A percentile compares a stretch with the other conserved stretches of the same genome.
Evolutionary conservation across 2,329 filamentous ascomycete species (phyloP).

Genomic region (Tolypocladium endophyticum): DNA sequence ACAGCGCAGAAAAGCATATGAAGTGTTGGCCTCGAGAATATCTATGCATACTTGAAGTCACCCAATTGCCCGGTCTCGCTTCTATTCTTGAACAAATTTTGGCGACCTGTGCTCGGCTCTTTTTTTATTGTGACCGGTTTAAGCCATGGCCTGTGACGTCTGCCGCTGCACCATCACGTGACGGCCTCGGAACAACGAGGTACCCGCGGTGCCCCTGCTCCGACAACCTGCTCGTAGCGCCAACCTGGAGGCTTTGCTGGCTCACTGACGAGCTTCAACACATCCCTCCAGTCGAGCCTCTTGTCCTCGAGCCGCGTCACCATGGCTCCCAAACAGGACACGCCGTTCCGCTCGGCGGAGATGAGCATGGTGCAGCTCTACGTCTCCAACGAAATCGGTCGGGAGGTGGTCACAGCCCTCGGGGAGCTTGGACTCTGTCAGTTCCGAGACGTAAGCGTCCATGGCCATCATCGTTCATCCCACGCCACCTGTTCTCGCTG

Average conservation of each 20-base stretch:
- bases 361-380: slow-evolving; percentile 99
- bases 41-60: background rate
- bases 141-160: background rate
- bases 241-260: slow-evolving; percentile 12
- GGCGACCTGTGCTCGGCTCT: background rate
- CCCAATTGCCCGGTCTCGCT: background rate
- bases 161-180: slow-evolving; percentile 14
- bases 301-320: slow-evolving; percentile 19
- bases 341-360: slow-evolving; percentile 98
- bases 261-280: slow-evolving; percentile 17
- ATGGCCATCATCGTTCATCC: background rate
- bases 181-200: slow-evolving; percentile 13
- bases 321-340: slow-evolving; percentile 67
- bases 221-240: slow-evolving; percentile 8
- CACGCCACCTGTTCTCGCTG: background rate
- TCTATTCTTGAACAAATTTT: too few species aligned
- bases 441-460: slow-evolving; percentile 76
- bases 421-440: slow-evolving; percentile 95
- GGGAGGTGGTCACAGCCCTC: slow-evolving; percentile 92
- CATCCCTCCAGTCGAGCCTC: slow-evolving; percentile 15
- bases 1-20: background rate
- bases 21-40: background rate
- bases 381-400: slow-evolving; percentile 96
- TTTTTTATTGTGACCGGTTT: background rate
- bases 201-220: slow-evolving; percentile 8